These are phyloP conservation scores for Balakata baccata DNA, from an alignment of 345 rosid species.

Conservation along the genomic window DNA sequence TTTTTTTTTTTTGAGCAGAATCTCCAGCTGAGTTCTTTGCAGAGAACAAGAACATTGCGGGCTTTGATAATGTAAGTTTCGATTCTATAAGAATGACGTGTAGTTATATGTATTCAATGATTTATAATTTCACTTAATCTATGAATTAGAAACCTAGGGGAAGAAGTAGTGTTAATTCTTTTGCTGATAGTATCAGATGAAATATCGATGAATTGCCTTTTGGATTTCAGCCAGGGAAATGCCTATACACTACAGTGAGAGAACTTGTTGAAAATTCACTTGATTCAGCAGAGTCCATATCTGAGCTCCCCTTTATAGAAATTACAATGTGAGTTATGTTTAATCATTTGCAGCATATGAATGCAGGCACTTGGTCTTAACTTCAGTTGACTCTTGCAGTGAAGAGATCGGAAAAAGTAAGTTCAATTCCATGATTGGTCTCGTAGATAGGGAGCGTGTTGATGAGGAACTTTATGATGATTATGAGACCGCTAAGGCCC, in stretches of 20 bases:
- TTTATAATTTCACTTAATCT: too few relatives aligned
- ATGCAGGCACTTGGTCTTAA: neutral
- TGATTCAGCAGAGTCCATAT: conserved; percentile 89
- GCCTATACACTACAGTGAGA: conserved; percentile 86
- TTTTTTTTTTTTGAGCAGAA: conserved; percentile 47
- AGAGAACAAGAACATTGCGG: conserved; percentile 96
- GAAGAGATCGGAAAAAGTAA: conserved; percentile 85
- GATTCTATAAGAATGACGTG: too few relatives aligned
- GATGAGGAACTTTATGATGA: conserved; percentile 80
- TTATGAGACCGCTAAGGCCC: conserved; percentile 85
- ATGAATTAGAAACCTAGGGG: neutral
- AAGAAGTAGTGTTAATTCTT: neutral
- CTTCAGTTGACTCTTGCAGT: conserved; percentile 41
- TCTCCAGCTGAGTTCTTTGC: conserved; percentile 98
- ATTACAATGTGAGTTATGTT: conserved; percentile 63
- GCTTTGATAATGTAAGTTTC: conserved; percentile 78
- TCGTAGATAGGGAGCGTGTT: conserved; percentile 78
- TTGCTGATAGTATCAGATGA: neutral
- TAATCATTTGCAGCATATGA: neutral
- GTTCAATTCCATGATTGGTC: conserved; percentile 95
- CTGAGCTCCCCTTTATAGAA: conserved; percentile 85
- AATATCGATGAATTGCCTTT: neutral
- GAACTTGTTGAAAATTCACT: conserved; percentile 93
- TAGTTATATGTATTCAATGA: too few relatives aligned
- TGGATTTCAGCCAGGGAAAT: conserved; percentile 79